phyloP scores from a whole-genome alignment of 176 grass and related monocot genomes.

The Guadua angustifolia region DNA sequence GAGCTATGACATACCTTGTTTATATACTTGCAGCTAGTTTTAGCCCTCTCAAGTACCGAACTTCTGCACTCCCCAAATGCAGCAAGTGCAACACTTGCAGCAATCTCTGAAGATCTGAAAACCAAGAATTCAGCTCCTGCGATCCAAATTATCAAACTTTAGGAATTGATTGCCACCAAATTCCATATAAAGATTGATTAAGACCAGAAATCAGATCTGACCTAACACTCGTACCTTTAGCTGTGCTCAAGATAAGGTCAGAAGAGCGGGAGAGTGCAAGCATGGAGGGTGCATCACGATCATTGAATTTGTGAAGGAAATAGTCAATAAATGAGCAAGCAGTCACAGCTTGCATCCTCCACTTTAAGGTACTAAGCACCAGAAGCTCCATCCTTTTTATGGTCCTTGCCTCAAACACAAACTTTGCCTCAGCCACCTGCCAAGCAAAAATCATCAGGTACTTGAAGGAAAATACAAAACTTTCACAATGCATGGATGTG shows the following conservation, averaged over 20 bases:
- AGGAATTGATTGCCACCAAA: conserved; percentile 25
- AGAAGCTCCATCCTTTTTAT: conserved; percentile 92
- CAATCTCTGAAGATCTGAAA: no score
- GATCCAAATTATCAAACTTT: conserved; percentile 40
- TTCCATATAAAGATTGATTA: neutral
- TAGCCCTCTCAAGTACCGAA: no score
- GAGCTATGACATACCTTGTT: no score
- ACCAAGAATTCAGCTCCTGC: conserved; percentile 77
- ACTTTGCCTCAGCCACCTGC: conserved; percentile 62
- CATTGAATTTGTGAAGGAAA: conserved; percentile 83
- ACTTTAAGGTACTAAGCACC: conserved; percentile 79
- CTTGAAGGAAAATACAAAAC: conserved; percentile 28
- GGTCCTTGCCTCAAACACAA: conserved; percentile 76
- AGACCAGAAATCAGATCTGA: conserved; percentile 14
- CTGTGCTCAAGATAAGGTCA: conserved; percentile 73
- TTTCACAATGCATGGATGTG: conserved; percentile 16
- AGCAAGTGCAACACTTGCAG: conserved; percentile 68
- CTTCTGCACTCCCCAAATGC: no score
- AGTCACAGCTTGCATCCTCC: conserved; percentile 85
- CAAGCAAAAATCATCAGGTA: conserved; percentile 24
- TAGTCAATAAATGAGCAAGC: no score
- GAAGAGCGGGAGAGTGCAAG: conserved; percentile 58
- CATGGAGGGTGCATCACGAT: conserved; percentile 57
- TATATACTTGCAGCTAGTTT: no score
- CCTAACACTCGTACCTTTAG: conserved; percentile 57